Evolutionary conservation across 257 asterid genomes (phyloP), one percentile per base, ranked within the genome.

Genomic region (Ajuga chamaepitys): DNA sequence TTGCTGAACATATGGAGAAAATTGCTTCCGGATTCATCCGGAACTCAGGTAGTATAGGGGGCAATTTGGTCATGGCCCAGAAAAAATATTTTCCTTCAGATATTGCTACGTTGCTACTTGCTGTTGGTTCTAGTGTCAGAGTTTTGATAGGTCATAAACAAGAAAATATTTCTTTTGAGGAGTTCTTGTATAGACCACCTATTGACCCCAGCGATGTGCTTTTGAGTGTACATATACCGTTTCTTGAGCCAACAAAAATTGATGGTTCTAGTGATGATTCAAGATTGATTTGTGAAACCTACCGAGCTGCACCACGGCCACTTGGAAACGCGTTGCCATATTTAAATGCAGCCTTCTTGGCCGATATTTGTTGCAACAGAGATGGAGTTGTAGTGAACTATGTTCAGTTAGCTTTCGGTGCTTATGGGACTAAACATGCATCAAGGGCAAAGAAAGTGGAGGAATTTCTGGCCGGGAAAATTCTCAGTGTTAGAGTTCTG

Each of bases 341-440:
- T 42, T 26, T 67, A 12, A 67, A 67, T 67, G 72, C 72, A 25
- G 72, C 72, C 56, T 41, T 67, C 28, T 67, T 67, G 41, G 72
- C 57, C 17, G 64, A 67, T 42, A 24, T 67, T 41, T 54, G 35
- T 28, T 54, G 44, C 16, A 44, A 26, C 41, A 42, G 18, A 28
- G 42, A 42, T 16, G 63, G 57, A 9, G 2, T 25, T 54, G 4
- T 41, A 26, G 64, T 67, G 9, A 67, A 54, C 12, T 42, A 18
- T 17, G 55, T 67, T 7, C 52, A 18, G n/a, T 46, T 67, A 37
- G 64, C 72, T 41, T 67, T 41, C 34, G 72, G 72, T 67, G 72
- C 72, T 54, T 67, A 54, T 67, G 64, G 72, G 64, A 42, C 64
- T 1, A 67, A 67, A 17, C 64, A 42, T 26, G 46, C 72, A 26